Evolutionary conservation across 139 green algal species (phyloP).

Genomic region (Haematococcus sp.): DNA sequence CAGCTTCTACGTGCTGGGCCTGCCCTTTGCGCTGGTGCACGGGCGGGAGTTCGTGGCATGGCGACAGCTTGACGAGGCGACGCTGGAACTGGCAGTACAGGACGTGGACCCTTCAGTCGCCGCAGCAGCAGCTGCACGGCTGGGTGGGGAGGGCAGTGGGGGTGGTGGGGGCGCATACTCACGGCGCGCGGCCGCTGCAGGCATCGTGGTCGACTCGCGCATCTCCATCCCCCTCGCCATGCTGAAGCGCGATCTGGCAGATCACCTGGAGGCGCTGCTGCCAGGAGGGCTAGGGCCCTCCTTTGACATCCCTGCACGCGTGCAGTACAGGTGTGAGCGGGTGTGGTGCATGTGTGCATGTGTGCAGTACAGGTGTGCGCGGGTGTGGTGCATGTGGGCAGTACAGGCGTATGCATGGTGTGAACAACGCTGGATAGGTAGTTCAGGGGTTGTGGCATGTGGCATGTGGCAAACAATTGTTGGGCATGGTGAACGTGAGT

Average conservation of each 20-base stretch:
- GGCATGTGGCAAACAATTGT: too few relatives aligned
- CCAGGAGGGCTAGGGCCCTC: background rate
- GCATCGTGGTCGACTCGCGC: conserved; percentile 1
- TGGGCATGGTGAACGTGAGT: too few relatives aligned
- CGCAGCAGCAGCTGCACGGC: too few relatives aligned
- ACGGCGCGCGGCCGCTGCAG: too few relatives aligned
- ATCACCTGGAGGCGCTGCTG: background rate
- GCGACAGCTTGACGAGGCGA: conserved; percentile 1
- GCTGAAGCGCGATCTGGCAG: conserved; percentile 5
- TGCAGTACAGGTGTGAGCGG: conserved; percentile 15
- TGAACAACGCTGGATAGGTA: background rate
- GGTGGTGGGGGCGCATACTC: too few relatives aligned
- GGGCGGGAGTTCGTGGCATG: conserved; percentile 8
- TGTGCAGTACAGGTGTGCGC: conserved; percentile 1
- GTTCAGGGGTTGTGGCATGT: background rate
- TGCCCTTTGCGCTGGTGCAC: conserved; percentile 11
- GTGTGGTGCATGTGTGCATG: too few relatives aligned
- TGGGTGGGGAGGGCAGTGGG: too few relatives aligned
- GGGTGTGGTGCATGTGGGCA: background rate
- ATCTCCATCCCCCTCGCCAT: conserved; percentile 20
- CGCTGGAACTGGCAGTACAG: conserved; percentile 12
- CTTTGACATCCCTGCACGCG: conserved; percentile 8
- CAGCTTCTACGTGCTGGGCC: conserved; percentile 14
- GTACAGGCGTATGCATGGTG: background rate
- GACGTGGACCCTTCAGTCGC: background rate